phyloP scores from a whole-genome alignment of 805 yeast species.

The Ogataea thermomethanolica region DNA sequence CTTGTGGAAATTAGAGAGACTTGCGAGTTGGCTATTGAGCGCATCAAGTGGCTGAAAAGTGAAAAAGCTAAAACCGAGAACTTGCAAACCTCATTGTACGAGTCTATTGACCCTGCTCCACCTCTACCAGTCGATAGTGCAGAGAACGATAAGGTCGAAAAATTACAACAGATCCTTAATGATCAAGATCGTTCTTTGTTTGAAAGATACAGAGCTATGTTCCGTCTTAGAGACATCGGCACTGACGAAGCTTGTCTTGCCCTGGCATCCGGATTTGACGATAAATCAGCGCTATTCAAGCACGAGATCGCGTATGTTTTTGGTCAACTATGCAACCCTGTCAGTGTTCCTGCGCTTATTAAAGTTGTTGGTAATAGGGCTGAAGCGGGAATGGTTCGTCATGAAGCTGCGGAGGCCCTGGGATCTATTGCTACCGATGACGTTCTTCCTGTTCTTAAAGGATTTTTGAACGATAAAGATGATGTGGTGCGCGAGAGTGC shows the following conservation, averaged over 20 bases:
- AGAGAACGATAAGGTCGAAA: slow-evolving; percentile 55
- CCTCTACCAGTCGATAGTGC: slow-evolving; percentile 64
- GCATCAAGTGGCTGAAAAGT: slow-evolving; percentile 89
- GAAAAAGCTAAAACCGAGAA: slow-evolving; percentile 61
- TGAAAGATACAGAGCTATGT: slow-evolving; percentile 97
- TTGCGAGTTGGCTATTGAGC: slow-evolving; percentile 93
- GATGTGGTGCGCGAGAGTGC: slow-evolving; percentile 96
- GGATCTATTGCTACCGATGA: slow-evolving; percentile 97
- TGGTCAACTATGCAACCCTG: slow-evolving; percentile 95
- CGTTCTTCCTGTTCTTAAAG: slow-evolving; percentile 81
- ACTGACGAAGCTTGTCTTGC: slow-evolving; percentile 91
- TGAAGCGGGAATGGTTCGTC: slow-evolving; percentile 99
- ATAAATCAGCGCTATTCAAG: slow-evolving; percentile 89
- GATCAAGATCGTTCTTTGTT: slow-evolving; percentile 77
- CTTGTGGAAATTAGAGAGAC: slow-evolving; percentile 90
- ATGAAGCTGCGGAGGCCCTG: slow-evolving; percentile 98
- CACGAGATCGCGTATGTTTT: slow-evolving; percentile 98
- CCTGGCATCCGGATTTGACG: slow-evolving; percentile 83
- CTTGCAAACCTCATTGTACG: slow-evolving; percentile 71
- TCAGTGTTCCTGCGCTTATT: slow-evolving; percentile 81
- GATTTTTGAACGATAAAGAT: slow-evolving; percentile 76
- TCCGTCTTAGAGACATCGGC: slow-evolving; percentile 92
- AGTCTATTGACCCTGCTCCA: slow-evolving; percentile 97
- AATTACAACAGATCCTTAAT: slow-evolving; percentile 65
- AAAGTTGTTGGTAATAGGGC: slow-evolving; percentile 70